Evolutionary conservation across 2,329 filamentous ascomycete genomes (phyloP).

Genomic region (Colletotrichum costaricense): DNA sequence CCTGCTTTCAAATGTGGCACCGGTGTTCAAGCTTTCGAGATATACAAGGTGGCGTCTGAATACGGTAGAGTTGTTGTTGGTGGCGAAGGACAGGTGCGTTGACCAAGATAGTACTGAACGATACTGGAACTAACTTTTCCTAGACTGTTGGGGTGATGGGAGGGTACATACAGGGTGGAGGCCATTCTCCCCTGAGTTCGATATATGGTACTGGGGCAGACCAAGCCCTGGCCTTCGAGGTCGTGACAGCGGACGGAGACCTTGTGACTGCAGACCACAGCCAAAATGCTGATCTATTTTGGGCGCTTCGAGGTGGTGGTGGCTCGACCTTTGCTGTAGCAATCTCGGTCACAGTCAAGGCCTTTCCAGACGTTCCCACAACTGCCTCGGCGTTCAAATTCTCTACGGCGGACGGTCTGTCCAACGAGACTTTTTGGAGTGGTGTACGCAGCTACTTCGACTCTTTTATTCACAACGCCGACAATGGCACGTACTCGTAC

Average conservation of each 20-base stretch:
- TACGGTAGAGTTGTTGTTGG: constrained; percentile 10
- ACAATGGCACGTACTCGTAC: constrained; percentile 16
- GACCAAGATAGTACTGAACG: neutral
- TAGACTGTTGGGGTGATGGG: constrained; percentile 66
- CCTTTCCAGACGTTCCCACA: constrained; percentile 3
- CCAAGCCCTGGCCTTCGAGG: constrained; percentile 65
- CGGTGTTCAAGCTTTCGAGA: constrained; percentile 12
- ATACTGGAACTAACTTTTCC: neutral
- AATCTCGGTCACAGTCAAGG: constrained; percentile 22
- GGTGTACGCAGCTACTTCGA: constrained; percentile 24
- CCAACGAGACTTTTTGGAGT: constrained; percentile 23
- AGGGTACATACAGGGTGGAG: constrained; percentile 70
- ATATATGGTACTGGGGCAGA: constrained; percentile 69
- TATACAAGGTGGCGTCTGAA: neutral
- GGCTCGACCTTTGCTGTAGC: constrained; percentile 41
- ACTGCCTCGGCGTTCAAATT: constrained; percentile 18
- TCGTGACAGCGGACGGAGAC: constrained; percentile 62
- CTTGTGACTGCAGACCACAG: constrained; percentile 58
- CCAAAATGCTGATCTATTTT: constrained; percentile 68
- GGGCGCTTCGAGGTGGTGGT: constrained; percentile 71
- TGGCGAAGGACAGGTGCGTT: constrained; percentile 16
- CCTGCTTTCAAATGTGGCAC: constrained; percentile 18
- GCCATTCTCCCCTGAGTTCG: constrained; percentile 64
- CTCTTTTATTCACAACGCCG: constrained; percentile 17
- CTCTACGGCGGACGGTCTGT: constrained; percentile 13